A percentile compares a stretch with the other conserved stretches of the same genome.
Conservation (phyloP, 768 basidiomycete genomes). For the Suillus paluster region DNA sequence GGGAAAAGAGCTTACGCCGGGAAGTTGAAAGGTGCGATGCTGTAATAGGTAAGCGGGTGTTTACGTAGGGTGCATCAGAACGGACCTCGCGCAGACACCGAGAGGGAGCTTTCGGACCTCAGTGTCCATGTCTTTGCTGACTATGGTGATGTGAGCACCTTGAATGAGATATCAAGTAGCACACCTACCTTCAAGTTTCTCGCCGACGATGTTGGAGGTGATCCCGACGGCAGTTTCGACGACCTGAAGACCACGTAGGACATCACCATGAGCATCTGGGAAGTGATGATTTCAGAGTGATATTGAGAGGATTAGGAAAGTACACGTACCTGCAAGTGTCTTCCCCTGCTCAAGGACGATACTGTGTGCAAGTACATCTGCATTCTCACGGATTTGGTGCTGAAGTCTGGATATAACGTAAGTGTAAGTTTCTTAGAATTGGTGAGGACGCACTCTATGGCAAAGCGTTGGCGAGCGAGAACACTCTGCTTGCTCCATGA, state of each 20-base stretch:
- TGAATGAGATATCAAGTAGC: slow-evolving; percentile 10
- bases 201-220: slow-evolving; percentile 84
- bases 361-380: slow-evolving; percentile 83
- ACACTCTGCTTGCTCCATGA: slow-evolving; percentile 88
- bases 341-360: slow-evolving; percentile 98
- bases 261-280: slow-evolving; percentile 91
- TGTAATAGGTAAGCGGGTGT: slow-evolving; percentile 28
- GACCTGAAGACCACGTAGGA: slow-evolving; percentile 90
- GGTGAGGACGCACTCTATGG: slow-evolving; percentile 72
- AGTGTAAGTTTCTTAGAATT: not conserved
- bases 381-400: slow-evolving; percentile 80
- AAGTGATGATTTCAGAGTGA: slow-evolving; percentile 6
- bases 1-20: slow-evolving; percentile 62
- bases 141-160: slow-evolving; percentile 41
- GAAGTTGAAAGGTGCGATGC: slow-evolving; percentile 89
- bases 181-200: slow-evolving; percentile 84
- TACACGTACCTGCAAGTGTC: slow-evolving; percentile 73
- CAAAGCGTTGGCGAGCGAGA: slow-evolving; percentile 85
- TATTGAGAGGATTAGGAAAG: slow-evolving; percentile 1
- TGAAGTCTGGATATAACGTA: slow-evolving; percentile 66
- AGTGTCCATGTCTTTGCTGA: slow-evolving; percentile 97
- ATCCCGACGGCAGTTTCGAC: slow-evolving; percentile 81
- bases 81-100: slow-evolving; percentile 79
- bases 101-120: slow-evolving; percentile 82
- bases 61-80: not conserved